Evolutionary conservation across 306 rosid genomes (phyloP).

Genomic region (Comarum palustre): DNA sequence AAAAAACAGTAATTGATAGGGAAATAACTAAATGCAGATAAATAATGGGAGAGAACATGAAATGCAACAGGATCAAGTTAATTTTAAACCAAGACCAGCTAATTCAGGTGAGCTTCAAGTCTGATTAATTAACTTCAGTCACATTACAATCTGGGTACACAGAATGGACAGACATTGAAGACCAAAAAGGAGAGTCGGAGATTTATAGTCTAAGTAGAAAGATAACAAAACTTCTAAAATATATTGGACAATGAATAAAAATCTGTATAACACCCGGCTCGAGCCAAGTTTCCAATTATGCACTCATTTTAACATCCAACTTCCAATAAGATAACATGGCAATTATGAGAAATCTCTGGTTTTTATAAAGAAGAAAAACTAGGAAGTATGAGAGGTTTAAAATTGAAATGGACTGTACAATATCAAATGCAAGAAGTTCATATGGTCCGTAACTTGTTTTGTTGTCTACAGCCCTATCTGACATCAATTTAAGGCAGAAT

Average conservation of each 20-base stretch:
- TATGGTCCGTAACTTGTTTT: not conserved
- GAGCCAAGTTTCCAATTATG: not conserved
- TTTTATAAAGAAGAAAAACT: not conserved
- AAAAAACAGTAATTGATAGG: not conserved
- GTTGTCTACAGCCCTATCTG: not conserved
- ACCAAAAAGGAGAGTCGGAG: not conserved
- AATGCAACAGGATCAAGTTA: not conserved
- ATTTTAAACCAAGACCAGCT: not conserved
- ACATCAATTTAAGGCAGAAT: not conserved
- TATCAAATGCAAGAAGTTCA: constrained; percentile 2
- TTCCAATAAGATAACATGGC: too few species aligned
- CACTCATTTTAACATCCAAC: not conserved
- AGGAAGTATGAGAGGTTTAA: not conserved
- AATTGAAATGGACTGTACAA: not conserved
- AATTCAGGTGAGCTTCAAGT: not conserved
- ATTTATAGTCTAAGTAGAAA: not conserved
- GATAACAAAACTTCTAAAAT: not conserved
- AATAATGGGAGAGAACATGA: not conserved
- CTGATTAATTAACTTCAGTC: not conserved
- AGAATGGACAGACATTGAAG: not conserved
- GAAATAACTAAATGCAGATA: not conserved
- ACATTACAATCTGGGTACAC: not conserved
- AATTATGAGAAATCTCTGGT: not conserved
- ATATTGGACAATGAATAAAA: not conserved
- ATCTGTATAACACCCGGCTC: not conserved